phyloP scores from a whole-genome alignment of 164 flowering plant species.

The Dillenia suffruticosa region DNA sequence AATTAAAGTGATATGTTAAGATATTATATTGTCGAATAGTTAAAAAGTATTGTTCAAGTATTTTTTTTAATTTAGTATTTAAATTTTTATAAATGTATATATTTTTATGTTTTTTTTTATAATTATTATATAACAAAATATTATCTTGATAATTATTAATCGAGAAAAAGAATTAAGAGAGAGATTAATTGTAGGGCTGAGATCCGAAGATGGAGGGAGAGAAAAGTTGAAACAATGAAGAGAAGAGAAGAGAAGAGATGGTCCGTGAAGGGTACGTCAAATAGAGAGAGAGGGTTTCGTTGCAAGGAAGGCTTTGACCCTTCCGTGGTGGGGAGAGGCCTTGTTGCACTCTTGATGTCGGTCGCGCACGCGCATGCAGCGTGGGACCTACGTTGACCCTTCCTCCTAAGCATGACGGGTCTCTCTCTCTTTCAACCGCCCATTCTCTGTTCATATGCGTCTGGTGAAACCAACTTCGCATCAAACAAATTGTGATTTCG shows the following conservation, averaged over 20 bases:
- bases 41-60: no score
- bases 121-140: not conserved
- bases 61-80: no score
- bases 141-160: not conserved
- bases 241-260: not conserved
- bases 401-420: constrained; percentile 21
- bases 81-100: no score
- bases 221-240: not conserved
- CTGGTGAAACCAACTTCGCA: no score
- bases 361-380: constrained; percentile 30
- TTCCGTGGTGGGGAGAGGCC: not conserved
- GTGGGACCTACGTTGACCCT: constrained; percentile 27
- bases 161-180: no score
- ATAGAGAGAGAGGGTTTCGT: not conserved
- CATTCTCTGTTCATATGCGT: no score
- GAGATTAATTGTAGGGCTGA: no score
- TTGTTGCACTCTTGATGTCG: constrained; percentile 10
- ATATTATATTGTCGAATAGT: no score
- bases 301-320: constrained; percentile 19
- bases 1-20: no score
- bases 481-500: no score
- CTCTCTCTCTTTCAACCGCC: no score
- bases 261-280: not conserved
- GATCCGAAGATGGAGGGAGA: not conserved
- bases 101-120: no score